These are phyloP conservation scores for Verticillium dahliae DNA, from an alignment of 2,329 filamentous ascomycete species.

Conservation along the genomic window DNA sequence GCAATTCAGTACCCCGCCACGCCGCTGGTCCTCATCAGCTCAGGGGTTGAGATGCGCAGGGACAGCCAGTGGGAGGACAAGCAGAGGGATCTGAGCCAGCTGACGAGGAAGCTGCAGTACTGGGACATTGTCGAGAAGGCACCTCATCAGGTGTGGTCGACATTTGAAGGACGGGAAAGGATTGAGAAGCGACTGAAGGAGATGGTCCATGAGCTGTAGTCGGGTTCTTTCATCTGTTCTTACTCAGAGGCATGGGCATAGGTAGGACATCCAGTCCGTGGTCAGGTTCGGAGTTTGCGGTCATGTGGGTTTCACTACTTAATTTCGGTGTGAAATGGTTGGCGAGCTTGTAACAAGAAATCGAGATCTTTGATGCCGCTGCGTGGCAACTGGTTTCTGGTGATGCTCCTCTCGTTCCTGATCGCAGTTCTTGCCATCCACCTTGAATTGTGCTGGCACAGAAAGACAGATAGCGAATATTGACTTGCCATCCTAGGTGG, in stretches of 20 bases:
- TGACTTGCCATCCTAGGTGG: background rate
- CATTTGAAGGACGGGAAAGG: constrained; percentile 60
- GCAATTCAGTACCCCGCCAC: constrained; percentile 73
- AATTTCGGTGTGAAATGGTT: background rate
- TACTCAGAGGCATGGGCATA: background rate
- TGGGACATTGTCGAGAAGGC: constrained; percentile 88
- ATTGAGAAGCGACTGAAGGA: constrained; percentile 75
- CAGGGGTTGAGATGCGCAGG: constrained; percentile 61
- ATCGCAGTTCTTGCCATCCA: background rate
- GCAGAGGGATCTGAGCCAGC: constrained; percentile 73
- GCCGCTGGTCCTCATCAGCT: constrained; percentile 76
- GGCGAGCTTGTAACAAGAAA: background rate
- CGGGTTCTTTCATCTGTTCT: background rate
- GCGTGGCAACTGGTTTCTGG: too few relatives aligned
- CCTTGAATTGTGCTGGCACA: background rate
- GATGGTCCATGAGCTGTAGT: constrained; percentile 3
- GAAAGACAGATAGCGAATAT: background rate
- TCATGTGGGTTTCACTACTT: background rate
- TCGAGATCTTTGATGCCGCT: background rate
- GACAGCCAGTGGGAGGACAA: constrained; percentile 73
- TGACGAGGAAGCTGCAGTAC: constrained; percentile 70
- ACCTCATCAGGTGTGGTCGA: constrained; percentile 81
- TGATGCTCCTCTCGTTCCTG: too few relatives aligned
- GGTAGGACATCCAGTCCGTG: background rate
- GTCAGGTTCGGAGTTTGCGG: background rate